Conservation (phyloP, 441 rosid species). For the Sinapis alba region DNA sequence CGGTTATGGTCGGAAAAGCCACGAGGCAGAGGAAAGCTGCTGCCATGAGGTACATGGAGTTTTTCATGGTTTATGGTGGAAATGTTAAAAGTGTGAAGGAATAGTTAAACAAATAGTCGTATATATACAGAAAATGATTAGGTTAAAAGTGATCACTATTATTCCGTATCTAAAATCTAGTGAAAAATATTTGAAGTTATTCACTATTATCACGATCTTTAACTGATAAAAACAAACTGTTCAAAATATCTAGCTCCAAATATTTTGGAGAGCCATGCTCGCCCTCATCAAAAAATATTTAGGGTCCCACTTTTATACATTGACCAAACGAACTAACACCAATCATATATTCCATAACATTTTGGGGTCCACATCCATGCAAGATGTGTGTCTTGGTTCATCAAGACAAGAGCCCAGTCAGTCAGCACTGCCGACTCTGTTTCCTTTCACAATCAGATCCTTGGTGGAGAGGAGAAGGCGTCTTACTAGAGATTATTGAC, state of each 20-base stretch:
- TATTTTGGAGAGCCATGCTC: background rate
- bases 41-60: background rate
- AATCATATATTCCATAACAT: too few relatives aligned
- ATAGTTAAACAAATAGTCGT: background rate
- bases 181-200: background rate
- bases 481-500: too few relatives aligned
- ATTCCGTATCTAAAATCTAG: background rate
- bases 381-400: too few relatives aligned
- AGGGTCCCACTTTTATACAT: too few relatives aligned
- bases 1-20: slow-evolving; percentile 21
- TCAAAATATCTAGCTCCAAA: background rate
- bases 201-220: background rate
- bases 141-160: too few relatives aligned
- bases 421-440: too few relatives aligned
- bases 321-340: too few relatives aligned
- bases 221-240: background rate
- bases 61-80: slow-evolving; percentile 1
- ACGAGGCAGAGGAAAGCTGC: slow-evolving; percentile 8
- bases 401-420: too few relatives aligned
- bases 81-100: background rate
- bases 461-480: too few relatives aligned
- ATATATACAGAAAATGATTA: background rate
- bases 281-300: background rate
- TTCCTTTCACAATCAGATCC: too few relatives aligned
- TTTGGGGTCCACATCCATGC: too few relatives aligned